phyloP scores from a whole-genome alignment of 2,329 filamentous ascomycete species.

The Metarhizium robertsii region DNA sequence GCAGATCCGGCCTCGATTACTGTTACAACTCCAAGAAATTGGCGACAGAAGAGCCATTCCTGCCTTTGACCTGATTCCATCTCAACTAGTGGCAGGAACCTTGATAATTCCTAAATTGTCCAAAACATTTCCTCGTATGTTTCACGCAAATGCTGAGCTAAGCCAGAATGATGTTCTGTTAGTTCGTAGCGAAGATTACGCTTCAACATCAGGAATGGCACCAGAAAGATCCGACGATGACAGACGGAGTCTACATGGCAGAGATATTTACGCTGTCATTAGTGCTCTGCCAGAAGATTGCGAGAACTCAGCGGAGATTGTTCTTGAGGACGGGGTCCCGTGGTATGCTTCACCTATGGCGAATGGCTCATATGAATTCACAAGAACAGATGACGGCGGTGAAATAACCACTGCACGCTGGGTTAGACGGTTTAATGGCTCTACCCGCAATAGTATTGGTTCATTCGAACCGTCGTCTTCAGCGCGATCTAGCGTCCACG shows the following conservation, averaged over 20 bases:
- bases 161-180: constrained; percentile 62
- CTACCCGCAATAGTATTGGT: constrained; percentile 8
- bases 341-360: constrained; percentile 45
- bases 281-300: constrained; percentile 43
- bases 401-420: constrained; percentile 55
- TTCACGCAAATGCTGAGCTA: constrained; percentile 53
- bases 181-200: constrained; percentile 61
- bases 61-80: constrained; percentile 64
- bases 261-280: constrained; percentile 57
- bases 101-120: constrained; percentile 49
- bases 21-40: constrained; percentile 65
- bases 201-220: constrained; percentile 18
- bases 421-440: constrained; percentile 41
- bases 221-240: constrained; percentile 28
- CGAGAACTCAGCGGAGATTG: constrained; percentile 53
- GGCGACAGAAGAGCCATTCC: constrained; percentile 53
- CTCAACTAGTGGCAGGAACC: constrained; percentile 46
- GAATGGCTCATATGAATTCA: constrained; percentile 58
- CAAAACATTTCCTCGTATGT: constrained; percentile 54
- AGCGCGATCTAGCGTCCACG: constrained; percentile 14
- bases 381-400: constrained; percentile 47
- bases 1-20: constrained; percentile 56
- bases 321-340: constrained; percentile 52
- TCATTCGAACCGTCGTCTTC: constrained; percentile 11
- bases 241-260: constrained; percentile 36